Evolutionary conservation across 2,329 filamentous ascomycete species (phyloP).

Genomic region (Neonectria sp.): DNA sequence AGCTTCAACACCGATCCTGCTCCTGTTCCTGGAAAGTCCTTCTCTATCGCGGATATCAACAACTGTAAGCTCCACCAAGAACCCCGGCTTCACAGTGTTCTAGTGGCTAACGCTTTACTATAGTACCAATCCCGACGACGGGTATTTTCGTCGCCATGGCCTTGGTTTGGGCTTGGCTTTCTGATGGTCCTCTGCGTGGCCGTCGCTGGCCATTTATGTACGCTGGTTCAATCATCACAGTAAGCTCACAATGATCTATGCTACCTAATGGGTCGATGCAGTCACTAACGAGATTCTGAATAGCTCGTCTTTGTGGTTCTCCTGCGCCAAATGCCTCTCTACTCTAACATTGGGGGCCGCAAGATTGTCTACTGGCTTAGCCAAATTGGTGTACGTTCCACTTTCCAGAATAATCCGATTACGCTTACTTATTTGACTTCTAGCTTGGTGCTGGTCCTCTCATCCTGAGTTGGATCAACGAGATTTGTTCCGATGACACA

Average conservation of each 20-base stretch:
- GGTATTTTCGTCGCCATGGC: constrained; percentile 39
- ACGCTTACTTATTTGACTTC: background rate
- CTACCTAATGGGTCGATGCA: rapidly evolving
- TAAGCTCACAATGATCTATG: background rate
- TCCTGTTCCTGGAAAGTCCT: constrained; percentile 35
- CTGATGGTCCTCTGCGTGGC: constrained; percentile 35
- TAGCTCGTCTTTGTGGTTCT: constrained; percentile 34
- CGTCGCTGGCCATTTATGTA: constrained; percentile 40
- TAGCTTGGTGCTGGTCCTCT: constrained; percentile 40
- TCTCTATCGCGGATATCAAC: constrained; percentile 30
- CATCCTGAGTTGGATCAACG: constrained; percentile 44
- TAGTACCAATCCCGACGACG: constrained; percentile 36
- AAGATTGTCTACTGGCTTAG: constrained; percentile 41
- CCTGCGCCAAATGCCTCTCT: constrained; percentile 36
- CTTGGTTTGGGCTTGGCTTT: constrained; percentile 38
- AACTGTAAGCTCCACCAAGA: constrained; percentile 19
- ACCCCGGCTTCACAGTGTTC: too few relatives aligned
- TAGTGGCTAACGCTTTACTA: background rate
- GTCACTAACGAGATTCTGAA: background rate
- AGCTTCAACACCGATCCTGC: constrained; percentile 36
- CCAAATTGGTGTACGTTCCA: constrained; percentile 38
- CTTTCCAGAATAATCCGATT: rapidly evolving
- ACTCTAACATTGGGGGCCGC: constrained; percentile 26
- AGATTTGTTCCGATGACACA: constrained; percentile 40
- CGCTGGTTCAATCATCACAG: constrained; percentile 31